Percentiles rank a stretch among this genome's conserved stretches.
Conservation (phyloP, 2,329 filamentous ascomycete genomes). For the Domatiomyces catenatus region DNA sequence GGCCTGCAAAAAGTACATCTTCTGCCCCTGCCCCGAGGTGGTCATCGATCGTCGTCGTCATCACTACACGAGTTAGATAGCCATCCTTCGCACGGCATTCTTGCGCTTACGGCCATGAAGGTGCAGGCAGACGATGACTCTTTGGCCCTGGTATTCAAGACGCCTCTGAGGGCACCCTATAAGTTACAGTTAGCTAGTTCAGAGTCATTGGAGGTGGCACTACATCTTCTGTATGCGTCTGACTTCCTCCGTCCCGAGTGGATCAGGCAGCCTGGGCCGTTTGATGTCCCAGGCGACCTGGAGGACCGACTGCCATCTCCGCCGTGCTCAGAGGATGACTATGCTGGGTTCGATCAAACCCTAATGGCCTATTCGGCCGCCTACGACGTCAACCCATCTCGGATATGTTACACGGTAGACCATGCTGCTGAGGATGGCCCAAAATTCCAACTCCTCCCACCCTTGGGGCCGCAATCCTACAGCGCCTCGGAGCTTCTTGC, state of each 20-base stretch:
- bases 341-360: conserved; percentile 47
- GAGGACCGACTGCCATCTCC: conserved; percentile 36
- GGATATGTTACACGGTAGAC: conserved; percentile 49
- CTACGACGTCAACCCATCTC: conserved; percentile 51
- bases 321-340: conserved; percentile 40
- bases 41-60: conserved; percentile 38
- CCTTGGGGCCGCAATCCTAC: conserved; percentile 39
- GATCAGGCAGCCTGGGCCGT: conserved; percentile 46
- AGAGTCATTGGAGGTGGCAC: conserved; percentile 48
- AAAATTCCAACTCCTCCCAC: conserved; percentile 47
- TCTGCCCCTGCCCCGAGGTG: conserved; percentile 46
- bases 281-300: conserved; percentile 42
- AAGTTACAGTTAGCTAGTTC: conserved; percentile 48
- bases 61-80: conserved; percentile 37
- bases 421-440: conserved; percentile 50
- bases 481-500: conserved; percentile 49
- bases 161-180: conserved; percentile 41
- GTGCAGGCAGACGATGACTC: conserved; percentile 49
- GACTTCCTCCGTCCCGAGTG: conserved; percentile 52
- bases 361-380: conserved; percentile 54
- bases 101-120: conserved; percentile 44
- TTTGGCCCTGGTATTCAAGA: conserved; percentile 49
- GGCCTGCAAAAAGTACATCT: conserved; percentile 56
- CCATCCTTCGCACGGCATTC: conserved; percentile 45
- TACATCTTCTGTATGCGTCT: conserved; percentile 45